These are phyloP conservation scores for Auricularia auricula-judae DNA, from an alignment of 768 basidiomycete genomes.

Conservation along the genomic window DNA sequence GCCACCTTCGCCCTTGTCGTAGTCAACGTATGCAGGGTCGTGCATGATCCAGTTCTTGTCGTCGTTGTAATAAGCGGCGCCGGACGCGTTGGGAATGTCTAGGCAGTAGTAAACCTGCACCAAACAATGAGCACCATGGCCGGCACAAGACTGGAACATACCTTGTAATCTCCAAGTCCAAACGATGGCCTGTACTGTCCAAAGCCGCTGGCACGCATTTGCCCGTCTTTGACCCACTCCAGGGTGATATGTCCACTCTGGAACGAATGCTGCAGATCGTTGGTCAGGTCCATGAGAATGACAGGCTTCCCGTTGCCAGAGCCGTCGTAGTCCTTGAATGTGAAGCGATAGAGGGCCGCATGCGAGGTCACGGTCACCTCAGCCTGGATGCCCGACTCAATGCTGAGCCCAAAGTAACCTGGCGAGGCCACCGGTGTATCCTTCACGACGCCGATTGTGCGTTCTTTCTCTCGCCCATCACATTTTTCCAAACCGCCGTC, in stretches of 20 bases:
- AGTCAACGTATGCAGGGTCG: not conserved
- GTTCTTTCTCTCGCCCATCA: not conserved
- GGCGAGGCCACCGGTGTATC: not conserved
- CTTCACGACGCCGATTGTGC: not conserved
- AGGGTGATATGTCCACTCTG: not conserved
- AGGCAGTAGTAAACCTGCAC: constrained; percentile 2
- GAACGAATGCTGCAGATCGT: constrained; percentile 9
- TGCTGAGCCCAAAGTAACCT: not conserved
- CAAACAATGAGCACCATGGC: no score
- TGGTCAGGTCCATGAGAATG: constrained; percentile 7
- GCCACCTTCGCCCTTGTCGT: not conserved
- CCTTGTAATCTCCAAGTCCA: constrained; percentile 8
- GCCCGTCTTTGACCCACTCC: not conserved
- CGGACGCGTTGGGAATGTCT: not conserved
- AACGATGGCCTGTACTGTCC: constrained; percentile 8
- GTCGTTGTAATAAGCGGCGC: not conserved
- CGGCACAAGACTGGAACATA: constrained; percentile 1
- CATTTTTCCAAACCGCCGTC: not conserved
- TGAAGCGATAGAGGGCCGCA: constrained; percentile 9
- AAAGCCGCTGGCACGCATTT: constrained; percentile 6
- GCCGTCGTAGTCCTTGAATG: not conserved
- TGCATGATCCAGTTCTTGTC: not conserved
- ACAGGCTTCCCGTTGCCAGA: not conserved
- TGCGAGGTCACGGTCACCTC: constrained; percentile 11
- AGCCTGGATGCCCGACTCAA: constrained; percentile 5